Base-by-base conservation (phyloP, 2,329 filamentous ascomycete species). In the Ilyonectria robusta region DNA sequence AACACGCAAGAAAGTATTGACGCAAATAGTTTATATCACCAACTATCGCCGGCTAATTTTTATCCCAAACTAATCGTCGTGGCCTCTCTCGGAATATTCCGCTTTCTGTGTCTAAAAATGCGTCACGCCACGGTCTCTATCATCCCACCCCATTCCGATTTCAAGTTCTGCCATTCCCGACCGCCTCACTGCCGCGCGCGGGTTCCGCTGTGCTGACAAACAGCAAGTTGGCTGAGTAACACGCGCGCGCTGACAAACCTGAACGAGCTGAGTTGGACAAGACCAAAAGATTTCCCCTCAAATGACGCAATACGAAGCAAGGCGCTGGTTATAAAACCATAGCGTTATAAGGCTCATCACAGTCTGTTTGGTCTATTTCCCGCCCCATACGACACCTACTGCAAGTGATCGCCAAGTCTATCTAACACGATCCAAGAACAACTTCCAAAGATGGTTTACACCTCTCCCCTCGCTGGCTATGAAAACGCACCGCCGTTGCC, bases 381-480 rank as follows among this genome's bases (percentile, higher is more conserved):
- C 17, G 19, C 19, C 40, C 5, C 17, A 42, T 42, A n/a, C n/a
- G 19, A 6, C 19, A 15, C 4, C 37, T n/a, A 2, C 17, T 13
- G 5, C 2, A 9, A n/a, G 29, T 35, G 29, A 21, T 21, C 17
- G 9, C 6, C n/a, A 21, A 10, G 29, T 7, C 48, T 7, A 4
- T 6, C 31, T 11, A 6, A 21, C n/a, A 11, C 2, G 26, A 6
- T 6, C 17, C 48, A 15, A 17, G 21, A 5, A 1, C 29, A 13
- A 6, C 42, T 50, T 37, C 11, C 35, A 21, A 65, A n/a, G 3
- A 76, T 76, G 74, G 68, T 68, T 19, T 77, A 75, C 44, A 72
- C 74, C 55, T 90, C 87, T 17, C 90, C 90, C 15, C 79, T 91
- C 2, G 79, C 82, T 29, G 89, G 88, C 21, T 91, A 87, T 75